Base-by-base conservation (phyloP, 768 basidiomycete species). In the Psilocybe tampanensis region DNA sequence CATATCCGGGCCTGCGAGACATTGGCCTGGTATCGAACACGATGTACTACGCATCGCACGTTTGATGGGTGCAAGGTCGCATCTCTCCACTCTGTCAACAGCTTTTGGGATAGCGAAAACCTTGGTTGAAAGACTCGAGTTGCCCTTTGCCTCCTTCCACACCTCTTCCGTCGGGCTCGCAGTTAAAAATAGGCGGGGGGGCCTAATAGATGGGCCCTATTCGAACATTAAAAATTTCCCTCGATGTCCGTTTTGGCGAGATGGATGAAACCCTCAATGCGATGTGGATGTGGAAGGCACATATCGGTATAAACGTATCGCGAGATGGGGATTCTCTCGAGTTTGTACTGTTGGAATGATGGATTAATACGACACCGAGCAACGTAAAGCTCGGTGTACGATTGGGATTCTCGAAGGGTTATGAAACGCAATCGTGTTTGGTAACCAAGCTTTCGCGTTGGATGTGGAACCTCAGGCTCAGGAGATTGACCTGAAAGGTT, bases 41-140 rank as follows among this genome's bases (percentile, higher is more conserved):
- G 36, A 34, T 23, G 17, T 54, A 39, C 53, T 43, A 42, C 29
- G 47, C 41, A 18, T 22, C 24, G 29, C 49, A 56, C 55, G 55
- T 56, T 56, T 48, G 49, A 44, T 45, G 26, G 41, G 13, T 24
- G 21, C 18, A 22, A 19, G 17, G 24, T n/a, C 45, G 45, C n/a
- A 24, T 48, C 47, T 48, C 19, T 33, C 47, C n/a, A n/a, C n/a
- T 32, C 32, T n/a, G 32, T n/a, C 29, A 29, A n/a, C 8, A 33
- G n/a, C 17, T 24, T 21, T 45, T 45, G 21, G 43, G 9, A 22
- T 15, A 23, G 12, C 1, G 44, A 45, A 45, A 45, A 45, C 44
- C 15, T 22, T 45, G 44, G 19, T 8, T 39, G 29, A 29, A 29
- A 4, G 29, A 29, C 29, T 29, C 9, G 29, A 29, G 29, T 29